Base-by-base conservation (phyloP, 2,329 filamentous ascomycete genomes). In the Monosporascus sp. region DNA sequence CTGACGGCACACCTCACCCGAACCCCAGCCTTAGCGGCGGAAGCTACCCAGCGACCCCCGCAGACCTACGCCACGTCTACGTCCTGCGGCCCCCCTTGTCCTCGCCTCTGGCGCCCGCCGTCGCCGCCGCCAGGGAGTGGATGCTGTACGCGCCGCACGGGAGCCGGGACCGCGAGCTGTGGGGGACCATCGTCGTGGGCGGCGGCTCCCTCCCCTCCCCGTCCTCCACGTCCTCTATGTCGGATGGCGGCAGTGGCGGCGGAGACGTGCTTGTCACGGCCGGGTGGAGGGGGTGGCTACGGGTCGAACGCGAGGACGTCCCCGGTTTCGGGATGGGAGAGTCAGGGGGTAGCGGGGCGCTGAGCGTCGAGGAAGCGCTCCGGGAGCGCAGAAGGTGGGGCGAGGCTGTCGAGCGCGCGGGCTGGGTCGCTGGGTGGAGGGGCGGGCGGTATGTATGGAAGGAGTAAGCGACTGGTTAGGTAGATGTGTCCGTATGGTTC, bases 171-270 rank as follows among this genome's bases (percentile, higher is more conserved):
- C 73, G 81, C 4, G 72, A 75, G 55, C 82, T 77, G 75, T 84
- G 81, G 81, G 81, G 81, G n/a, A 81, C 78, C 2, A 60, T 84
- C 26, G 74, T 84, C 5, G 59, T 83, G 40, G 78, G 78, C 9
- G 73, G 73, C 1, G 58, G 65, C 27, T 66, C 66, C 5, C 66
- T 67, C 1, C 69, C 71, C 20, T 62, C 70, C 69, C 71, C 22
- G 62, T 70, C 49, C 55, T 70, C 43, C 60, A 65, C 8, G 38
- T 19, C 2, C 48, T 14, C 7, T 22, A 24, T 19, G 26, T n/a
- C 19, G 19, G 40, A 20, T 24, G 37, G 40, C 3, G 40, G 24
- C 17, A n/a, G 40, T 26, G 49, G 51, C 24, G 50, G 49, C 45
- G 58, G 60, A 41, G 58, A 63, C 35, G 62, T 65, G 7, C 64